Base-by-base conservation (phyloP, 2,329 filamentous ascomycete genomes). In the Fusarium burgessii region DNA sequence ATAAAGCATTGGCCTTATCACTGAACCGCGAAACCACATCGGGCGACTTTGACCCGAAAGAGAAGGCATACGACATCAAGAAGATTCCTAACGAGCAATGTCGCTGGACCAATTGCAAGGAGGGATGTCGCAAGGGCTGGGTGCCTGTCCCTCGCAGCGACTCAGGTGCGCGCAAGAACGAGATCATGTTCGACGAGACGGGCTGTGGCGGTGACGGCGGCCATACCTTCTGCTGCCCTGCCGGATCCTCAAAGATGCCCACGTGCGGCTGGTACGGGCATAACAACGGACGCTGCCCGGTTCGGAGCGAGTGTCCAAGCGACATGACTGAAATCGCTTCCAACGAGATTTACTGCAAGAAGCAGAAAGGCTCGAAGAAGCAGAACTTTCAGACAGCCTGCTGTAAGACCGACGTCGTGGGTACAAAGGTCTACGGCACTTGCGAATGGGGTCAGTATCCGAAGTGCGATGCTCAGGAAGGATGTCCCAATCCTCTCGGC, bases 401-500 rank as follows among this genome's bases (percentile, higher is more conserved):
- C 32, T 67, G 64, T 50, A 58, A 14, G 5, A 59, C 58, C 27
- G 35, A 67, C 9, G 46, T 23, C 23, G 32, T 54, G n/a, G 56
- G 54, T 41, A 67, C 58, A 45, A 62, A 59, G 49, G 43, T 67
- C 17, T 67, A 67, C 33, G 36, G 42, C 33, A 40, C 29, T 15
- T 67, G 58, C 43, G 15, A 33, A 49, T 67, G 59, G 64, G 63
- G 63, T 17, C 42, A 10, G 18, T 66, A 66, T 58, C 63, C 63
- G 2, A 42, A 66, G 27, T 66, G 58, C 17, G 46, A 66, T 18
- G 33, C 9, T 23, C 41, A 50, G 17, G 32, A 43, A 6, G 42
- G 38, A 9, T 66, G 58, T 23, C 63, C 58, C 46, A 18, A n/a
- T 25, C 41, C 57, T 29, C 20, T 42, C 13, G 51, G 58, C 33